Evolutionary conservation across 164 flowering plant species (phyloP), one percentile per base, ranked within the genome.

Genomic region (Vitis amurensis): DNA sequence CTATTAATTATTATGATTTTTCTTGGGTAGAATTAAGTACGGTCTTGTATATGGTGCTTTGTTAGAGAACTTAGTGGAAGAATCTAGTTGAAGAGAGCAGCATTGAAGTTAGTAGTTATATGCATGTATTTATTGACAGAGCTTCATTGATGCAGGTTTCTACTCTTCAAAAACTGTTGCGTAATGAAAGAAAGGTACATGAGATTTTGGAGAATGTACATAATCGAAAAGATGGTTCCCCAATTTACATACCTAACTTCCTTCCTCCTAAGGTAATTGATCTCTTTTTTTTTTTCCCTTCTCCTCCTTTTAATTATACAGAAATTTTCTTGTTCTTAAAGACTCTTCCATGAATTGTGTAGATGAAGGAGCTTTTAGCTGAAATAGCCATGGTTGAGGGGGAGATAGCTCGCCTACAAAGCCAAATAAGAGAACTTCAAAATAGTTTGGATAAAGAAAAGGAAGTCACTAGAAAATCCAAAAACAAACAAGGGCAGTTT

Each of bases 361-460:
- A 92, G 97, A 73, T 73, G 83, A 91, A 89, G 70, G 93, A 88
- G 78, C 76, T 92, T 3, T 63, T 92, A 49, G 78, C 84, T 61
- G 98, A 95, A 74, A 63, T 95, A 31, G 89, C 87, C 1, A 82
- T 80, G 88, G 98, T 93, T n/a, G 97, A 93, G 37, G 78, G 73
- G 17, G 98, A 92, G 82, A 95, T 95, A 63, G 62, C 76, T 47
- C 74, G 85, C 44, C 83, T 95, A 0, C 96, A 95, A 77, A 68
- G 68, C 31, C 91, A 90, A 72, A 88, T 89, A 62, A 79, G 73
- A 65, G 72, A 83, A 23, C 88, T 91, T 47, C 80, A 84, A 68
- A 50, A 29, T 7, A 80, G 76, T 31, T 51, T 85, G 52, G 76
- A 77, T 7, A 72, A 64, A 0, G 97, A 87, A 50, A 71, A 83